phyloP scores from a whole-genome alignment of 495 filamentous ascomycete genomes.

The Aspergillus kassunensis region DNA sequence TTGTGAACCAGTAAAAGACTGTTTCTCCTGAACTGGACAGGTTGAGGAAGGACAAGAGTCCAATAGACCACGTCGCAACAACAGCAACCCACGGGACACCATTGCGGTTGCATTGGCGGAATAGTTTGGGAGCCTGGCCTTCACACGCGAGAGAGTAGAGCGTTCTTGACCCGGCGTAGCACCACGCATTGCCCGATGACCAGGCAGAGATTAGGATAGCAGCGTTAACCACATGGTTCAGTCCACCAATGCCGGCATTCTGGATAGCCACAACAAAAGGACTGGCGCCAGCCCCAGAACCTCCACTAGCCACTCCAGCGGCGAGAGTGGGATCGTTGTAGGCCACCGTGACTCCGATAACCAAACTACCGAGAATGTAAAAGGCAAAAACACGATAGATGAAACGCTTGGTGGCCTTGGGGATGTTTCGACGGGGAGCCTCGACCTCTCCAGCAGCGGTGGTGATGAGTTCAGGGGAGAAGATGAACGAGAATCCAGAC shows the following conservation, averaged over 20 bases:
- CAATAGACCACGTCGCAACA: constrained; percentile 41
- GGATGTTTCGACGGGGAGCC: constrained; percentile 72
- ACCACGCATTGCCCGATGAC: constrained; percentile 69
- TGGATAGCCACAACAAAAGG: constrained; percentile 57
- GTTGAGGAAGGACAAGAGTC: constrained; percentile 49
- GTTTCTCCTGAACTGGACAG: constrained; percentile 31
- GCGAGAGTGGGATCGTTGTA: constrained; percentile 53
- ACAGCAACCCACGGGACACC: constrained; percentile 52
- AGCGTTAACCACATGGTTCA: constrained; percentile 73
- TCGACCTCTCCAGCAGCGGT: constrained; percentile 77
- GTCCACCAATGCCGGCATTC: constrained; percentile 56
- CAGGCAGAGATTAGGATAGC: constrained; percentile 64
- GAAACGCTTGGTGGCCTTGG: constrained; percentile 71
- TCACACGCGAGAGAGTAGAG: constrained; percentile 70
- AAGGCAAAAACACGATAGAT: constrained; percentile 84
- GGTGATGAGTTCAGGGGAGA: constrained; percentile 69
- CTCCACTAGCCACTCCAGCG: constrained; percentile 37
- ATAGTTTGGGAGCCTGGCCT: constrained; percentile 59
- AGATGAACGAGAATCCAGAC: constrained; percentile 48
- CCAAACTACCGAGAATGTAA: constrained; percentile 56
- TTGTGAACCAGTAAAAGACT: constrained; percentile 58
- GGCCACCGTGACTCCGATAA: constrained; percentile 51
- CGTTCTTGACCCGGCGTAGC: constrained; percentile 70
- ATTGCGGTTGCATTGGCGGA: constrained; percentile 33
- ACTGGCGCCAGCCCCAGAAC: constrained; percentile 44